Evolutionary conservation across 805 yeast genomes (phyloP), one percentile per base, ranked within the genome.

Genomic region (Yarrowia sp.): DNA sequence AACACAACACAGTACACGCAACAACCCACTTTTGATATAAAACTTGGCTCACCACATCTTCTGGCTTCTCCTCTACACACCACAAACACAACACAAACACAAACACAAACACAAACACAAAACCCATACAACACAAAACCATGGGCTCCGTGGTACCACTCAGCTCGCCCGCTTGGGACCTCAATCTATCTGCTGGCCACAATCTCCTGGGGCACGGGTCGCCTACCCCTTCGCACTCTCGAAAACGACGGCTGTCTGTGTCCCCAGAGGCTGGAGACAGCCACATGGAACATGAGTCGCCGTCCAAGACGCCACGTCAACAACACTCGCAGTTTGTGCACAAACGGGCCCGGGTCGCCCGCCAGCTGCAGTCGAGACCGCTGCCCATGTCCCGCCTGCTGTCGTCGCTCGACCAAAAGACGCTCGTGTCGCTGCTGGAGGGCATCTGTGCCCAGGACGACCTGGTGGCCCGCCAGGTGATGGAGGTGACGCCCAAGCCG

Each of bases 341-440:
- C 51, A 58, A 58, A n/a, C 49, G 51, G 22, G 63, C 51, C 22
- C 49, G 63, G 9, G 30, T 58, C 10, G 16, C 28, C 11, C 16
- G 44, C 1, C 51, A 41, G 22, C 41, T 58, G 12, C 51, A 41
- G 41, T 30, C 63, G 4, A 85, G 84, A 67, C 80, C 79, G 12
- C 79, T 90, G 61, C 89, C 95, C 4, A 72, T 89, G 19, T 73
- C 78, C 52, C 80, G 96, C 66, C 75, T 88, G 28, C 79, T 90
- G 21, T 95, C 90, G 73, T 83, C 88, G 9, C 77, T 90, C 66
- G 89, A 86, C 73, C 82, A 82, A 64, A 72, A 78, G 59, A 78
- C 84, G 46, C 77, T 90, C 36, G 85, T 83, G 70, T 69, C 70
- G 11, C 73, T 90, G 52, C 74, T 90, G 32, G 76, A 78, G 26